These are phyloP conservation scores for Monosporascus sp. DNA, from an alignment of 2,329 filamentous ascomycete species.

Conservation along the genomic window DNA sequence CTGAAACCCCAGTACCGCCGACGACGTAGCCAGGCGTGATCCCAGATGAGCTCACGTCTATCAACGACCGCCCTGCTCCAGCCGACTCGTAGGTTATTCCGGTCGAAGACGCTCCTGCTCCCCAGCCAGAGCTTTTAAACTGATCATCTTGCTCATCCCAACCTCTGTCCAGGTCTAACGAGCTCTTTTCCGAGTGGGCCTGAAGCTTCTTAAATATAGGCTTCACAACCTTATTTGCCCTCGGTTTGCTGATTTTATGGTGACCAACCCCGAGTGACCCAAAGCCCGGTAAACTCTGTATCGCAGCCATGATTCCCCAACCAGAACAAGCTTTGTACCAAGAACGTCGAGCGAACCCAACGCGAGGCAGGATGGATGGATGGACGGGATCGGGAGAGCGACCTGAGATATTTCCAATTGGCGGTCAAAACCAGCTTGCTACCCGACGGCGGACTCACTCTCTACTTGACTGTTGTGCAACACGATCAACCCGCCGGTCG, in stretches of 20 bases:
- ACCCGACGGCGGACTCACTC: neutral
- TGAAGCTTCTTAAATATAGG: conserved; percentile 56
- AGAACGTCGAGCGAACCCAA: neutral
- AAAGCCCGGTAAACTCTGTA: conserved; percentile 26
- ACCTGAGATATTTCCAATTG: neutral
- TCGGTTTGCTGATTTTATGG: conserved; percentile 40
- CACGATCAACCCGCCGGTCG: neutral
- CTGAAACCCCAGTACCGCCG: conserved; percentile 1
- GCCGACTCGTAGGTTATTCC: conserved; percentile 14
- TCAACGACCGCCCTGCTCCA: neutral
- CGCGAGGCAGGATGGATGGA: neutral
- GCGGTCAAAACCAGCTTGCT: neutral
- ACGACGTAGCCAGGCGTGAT: conserved; percentile 11
- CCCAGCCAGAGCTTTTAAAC: conserved; percentile 26
- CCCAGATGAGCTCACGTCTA: neutral
- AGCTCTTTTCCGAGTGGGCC: conserved; percentile 55
- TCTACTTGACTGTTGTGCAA: neutral
- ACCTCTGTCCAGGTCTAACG: conserved; percentile 55
- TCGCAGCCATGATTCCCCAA: conserved; percentile 29
- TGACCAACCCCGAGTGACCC: conserved; percentile 17
- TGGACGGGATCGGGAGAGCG: neutral
- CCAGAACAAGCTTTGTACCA: too few relatives aligned
- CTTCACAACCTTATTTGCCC: conserved; percentile 47
- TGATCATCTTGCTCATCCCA: conserved; percentile 50
- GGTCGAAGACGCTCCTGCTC: conserved; percentile 5